Conservation (phyloP, 2,329 filamentous ascomycete species). For the Pyricularia pennisetigena region DNA sequence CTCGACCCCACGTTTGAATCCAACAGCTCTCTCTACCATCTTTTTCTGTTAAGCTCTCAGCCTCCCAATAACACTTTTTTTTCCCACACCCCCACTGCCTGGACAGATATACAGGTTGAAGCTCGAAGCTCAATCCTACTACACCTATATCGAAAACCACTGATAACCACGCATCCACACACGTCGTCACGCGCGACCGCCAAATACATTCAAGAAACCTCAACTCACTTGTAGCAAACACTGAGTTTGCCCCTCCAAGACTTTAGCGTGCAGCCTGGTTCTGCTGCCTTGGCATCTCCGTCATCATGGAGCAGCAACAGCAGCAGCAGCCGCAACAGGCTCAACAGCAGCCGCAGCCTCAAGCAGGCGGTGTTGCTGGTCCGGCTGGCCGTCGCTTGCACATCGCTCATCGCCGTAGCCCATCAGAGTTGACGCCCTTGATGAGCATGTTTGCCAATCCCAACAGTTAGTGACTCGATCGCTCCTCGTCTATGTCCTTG, state of each 20-base stretch:
- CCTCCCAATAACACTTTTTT: neutral
- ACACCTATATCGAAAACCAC: neutral
- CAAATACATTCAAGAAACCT: neutral
- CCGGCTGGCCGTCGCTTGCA: slow-evolving; percentile 84
- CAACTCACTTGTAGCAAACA: neutral
- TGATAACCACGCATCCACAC: neutral
- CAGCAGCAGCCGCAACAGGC: slow-evolving; percentile 43
- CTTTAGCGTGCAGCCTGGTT: neutral
- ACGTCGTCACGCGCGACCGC: neutral
- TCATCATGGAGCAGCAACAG: slow-evolving; percentile 58
- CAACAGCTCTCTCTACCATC: neutral
- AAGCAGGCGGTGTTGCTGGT: slow-evolving; percentile 52
- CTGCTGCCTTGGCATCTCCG: neutral
- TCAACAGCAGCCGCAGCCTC: slow-evolving; percentile 44
- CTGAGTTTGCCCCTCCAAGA: neutral
- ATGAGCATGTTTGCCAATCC: slow-evolving; percentile 80
- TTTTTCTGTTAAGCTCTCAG: slow-evolving; percentile 1
- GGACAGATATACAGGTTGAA: slow-evolving; percentile 3
- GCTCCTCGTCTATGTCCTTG: neutral
- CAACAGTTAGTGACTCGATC: slow-evolving; percentile 44
- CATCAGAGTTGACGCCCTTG: slow-evolving; percentile 91
- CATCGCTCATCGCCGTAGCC: slow-evolving; percentile 94
- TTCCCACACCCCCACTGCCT: neutral
- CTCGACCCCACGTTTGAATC: neutral
- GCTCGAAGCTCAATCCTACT: slow-evolving; percentile 1